A percentile compares a stretch with the other conserved stretches of the same genome.
Conservation (phyloP, 768 basidiomycete genomes). For the Boletus patriciae region DNA sequence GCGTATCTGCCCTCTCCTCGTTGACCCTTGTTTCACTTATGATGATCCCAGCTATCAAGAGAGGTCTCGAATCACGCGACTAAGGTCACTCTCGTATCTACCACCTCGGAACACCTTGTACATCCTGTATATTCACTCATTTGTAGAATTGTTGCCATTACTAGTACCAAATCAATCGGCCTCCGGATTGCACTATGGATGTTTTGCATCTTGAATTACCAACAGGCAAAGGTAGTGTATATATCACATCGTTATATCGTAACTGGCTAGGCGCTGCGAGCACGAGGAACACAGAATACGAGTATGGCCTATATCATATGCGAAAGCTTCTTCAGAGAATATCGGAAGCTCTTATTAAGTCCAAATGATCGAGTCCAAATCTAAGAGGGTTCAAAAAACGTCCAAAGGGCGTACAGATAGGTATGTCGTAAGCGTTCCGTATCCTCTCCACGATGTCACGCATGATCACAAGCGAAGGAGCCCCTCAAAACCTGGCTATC, state of each 20-base stretch:
- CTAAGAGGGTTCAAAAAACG: conserved; percentile 23
- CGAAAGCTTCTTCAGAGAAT: conserved; percentile 16
- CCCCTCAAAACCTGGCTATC: not conserved
- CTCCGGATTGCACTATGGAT: not conserved
- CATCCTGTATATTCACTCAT: conserved; percentile 23
- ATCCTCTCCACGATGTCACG: conserved; percentile 2
- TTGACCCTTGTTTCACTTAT: not conserved
- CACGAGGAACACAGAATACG: conserved; percentile 14
- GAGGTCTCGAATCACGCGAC: conserved; percentile 47
- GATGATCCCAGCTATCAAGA: conserved; percentile 52
- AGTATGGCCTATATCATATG: conserved; percentile 23
- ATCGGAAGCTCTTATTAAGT: conserved; percentile 15
- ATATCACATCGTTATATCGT: conserved; percentile 31
- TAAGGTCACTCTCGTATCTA: conserved; percentile 3
- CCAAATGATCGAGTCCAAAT: conserved; percentile 29
- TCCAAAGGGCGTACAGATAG: conserved; percentile 22
- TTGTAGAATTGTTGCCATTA: conserved; percentile 9
- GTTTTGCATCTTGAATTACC: conserved; percentile 10
- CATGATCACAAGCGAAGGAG: conserved; percentile 1
- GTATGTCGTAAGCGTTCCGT: conserved; percentile 21
- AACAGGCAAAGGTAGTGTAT: conserved; percentile 21
- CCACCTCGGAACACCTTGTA: conserved; percentile 6
- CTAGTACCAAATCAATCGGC: not conserved
- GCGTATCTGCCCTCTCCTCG: conserved; percentile 12
- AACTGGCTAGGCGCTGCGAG: conserved; percentile 10